These are phyloP conservation scores for Bathelium albidoporum DNA, from an alignment of 495 filamentous ascomycete genomes.

Conservation along the genomic window DNA sequence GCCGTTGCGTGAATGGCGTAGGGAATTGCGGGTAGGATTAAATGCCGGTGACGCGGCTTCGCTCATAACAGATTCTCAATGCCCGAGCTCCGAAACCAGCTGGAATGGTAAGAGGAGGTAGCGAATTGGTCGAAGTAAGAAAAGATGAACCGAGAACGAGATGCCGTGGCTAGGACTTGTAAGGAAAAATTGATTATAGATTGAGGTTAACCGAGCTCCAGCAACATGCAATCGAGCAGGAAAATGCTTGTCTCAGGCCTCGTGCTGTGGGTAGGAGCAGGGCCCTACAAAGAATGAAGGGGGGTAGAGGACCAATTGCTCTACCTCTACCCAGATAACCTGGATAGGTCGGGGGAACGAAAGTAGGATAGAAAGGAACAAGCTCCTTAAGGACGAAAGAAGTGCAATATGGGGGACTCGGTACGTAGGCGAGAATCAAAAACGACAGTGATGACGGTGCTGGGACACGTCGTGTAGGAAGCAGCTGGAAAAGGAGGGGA, in stretches of 20 bases:
- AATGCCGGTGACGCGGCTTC: background rate
- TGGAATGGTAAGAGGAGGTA: background rate
- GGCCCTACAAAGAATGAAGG: background rate
- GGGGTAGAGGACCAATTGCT: background rate
- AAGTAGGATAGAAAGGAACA: background rate
- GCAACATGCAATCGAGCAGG: background rate
- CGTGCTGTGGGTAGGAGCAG: background rate
- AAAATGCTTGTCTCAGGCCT: background rate
- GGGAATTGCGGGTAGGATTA: background rate
- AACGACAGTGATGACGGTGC: background rate
- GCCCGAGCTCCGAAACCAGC: background rate
- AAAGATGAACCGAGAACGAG: background rate
- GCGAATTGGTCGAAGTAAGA: background rate
- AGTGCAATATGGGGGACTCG: background rate
- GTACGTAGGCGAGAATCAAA: background rate
- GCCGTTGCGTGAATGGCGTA: background rate
- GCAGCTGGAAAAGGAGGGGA: background rate
- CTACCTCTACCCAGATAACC: too few relatives aligned
- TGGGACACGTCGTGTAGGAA: slow-evolving; percentile 3
- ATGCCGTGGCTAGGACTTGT: background rate
- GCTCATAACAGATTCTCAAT: background rate
- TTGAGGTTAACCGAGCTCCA: background rate
- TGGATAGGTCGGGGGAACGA: background rate
- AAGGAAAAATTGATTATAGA: background rate
- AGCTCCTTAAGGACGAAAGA: background rate